Percentiles rank a stretch among this genome's conserved stretches.
phyloP scores from a whole-genome alignment of 306 rosid species.

The Luffa acutangula region DNA sequence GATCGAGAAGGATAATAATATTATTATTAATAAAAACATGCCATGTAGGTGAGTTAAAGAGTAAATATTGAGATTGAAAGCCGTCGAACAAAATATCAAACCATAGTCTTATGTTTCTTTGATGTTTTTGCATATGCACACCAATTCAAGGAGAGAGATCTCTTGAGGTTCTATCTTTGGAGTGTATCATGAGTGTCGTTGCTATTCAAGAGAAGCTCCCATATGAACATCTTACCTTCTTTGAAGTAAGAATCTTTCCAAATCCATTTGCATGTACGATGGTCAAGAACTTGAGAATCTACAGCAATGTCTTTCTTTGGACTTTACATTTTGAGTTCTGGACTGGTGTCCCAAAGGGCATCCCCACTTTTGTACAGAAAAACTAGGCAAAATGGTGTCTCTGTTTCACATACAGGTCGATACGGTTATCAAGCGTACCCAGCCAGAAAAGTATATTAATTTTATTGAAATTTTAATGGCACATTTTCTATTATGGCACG shows the following conservation, averaged over 20 bases:
- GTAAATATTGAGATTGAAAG: neutral
- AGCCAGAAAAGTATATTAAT: neutral
- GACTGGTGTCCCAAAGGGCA: no score
- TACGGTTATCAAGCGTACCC: no score
- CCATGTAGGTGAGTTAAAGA: neutral
- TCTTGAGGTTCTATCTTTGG: neutral
- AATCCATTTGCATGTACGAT: no score
- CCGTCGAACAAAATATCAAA: neutral
- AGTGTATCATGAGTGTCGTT: neutral
- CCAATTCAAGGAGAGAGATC: neutral
- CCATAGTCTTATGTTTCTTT: neutral
- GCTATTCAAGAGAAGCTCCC: neutral
- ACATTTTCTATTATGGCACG: neutral
- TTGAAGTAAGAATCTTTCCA: no score
- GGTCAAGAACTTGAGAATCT: no score
- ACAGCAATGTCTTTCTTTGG: no score
- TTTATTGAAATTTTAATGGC: neutral
- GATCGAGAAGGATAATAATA: neutral
- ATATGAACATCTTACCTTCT: neutral
- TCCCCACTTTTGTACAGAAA: no score
- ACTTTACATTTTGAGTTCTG: no score
- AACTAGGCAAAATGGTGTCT: no score
- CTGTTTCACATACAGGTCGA: no score
- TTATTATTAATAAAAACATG: no score
- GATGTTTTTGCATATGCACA: neutral